Evolutionary conservation across 2,329 filamentous ascomycete genomes (phyloP), one percentile per base, ranked within the genome.

Genomic region (Talaromyces albobiverticillius): DNA sequence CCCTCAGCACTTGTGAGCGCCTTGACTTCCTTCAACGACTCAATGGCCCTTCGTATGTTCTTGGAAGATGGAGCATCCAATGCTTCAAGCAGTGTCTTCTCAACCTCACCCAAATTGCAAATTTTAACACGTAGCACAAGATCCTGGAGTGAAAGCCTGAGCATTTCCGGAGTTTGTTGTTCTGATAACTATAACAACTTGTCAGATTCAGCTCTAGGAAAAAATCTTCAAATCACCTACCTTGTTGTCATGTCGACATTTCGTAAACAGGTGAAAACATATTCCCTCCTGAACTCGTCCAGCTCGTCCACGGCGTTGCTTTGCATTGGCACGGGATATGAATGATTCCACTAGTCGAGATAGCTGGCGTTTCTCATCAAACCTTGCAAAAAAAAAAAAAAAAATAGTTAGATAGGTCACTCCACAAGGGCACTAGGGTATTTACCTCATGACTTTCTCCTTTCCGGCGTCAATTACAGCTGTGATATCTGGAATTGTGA

Each of bases 391-490:
- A n/a, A n/a, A n/a, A 16, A 18, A n/a, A 26, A 14, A 10, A 5
- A 31, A 40, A 4, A 4, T 13, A 22, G 36, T 20, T 22, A 40
- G 18, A 20, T 2, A 8, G 36, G 11, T 40, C 16, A 25, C 23
- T 16, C 20, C 18, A 9, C 25, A 32, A 9, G 8, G 22, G 3
- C 16, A 22, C 10, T 8, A 34, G n/a, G 11, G 22, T 16, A 18
- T 13, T 25, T 59, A 73, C 65, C 72, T 81, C 93, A 96, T 96
- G 71, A 96, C 93, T 61, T 95, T 91, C 71, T 97, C 93, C 71
- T 96, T 97, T 54, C 94, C 94, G 0, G 91, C 92, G 70, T 99
- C 94, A 55, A 99, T 88, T 43, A 99, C 94, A 63, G 92, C 96
- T 0, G 94, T 97, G 26, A 99, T 90, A 67, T 99, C 94, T 1